A percentile compares a stretch with the other conserved stretches of the same genome.
phyloP scores from a whole-genome alignment of 2,329 filamentous ascomycete species.

The Sarocladium oryzae region DNA sequence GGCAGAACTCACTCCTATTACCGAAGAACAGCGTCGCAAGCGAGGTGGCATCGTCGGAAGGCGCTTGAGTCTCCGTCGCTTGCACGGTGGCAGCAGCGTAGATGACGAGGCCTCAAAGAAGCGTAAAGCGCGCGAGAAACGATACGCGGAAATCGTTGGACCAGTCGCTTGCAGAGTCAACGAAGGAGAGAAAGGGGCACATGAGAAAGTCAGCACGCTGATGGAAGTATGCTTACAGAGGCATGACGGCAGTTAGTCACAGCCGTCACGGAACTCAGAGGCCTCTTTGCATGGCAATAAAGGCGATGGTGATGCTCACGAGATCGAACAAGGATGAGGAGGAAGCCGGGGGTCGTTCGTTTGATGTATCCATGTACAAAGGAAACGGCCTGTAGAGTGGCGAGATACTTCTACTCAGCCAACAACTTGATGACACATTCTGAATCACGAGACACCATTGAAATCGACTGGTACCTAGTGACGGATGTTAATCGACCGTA shows the following conservation, averaged over 20 bases:
- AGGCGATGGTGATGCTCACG: background rate
- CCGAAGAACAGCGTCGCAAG: slow-evolving; percentile 19
- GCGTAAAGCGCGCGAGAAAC: slow-evolving; percentile 10
- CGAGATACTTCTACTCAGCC: too few relatives aligned
- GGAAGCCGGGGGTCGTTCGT: background rate
- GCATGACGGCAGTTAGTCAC: slow-evolving; percentile 8
- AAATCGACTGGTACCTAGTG: too few relatives aligned
- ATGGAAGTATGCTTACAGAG: slow-evolving; percentile 11
- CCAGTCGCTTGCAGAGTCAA: slow-evolving; percentile 10
- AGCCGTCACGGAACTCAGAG: background rate
- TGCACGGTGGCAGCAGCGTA: slow-evolving; percentile 8
- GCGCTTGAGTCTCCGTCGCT: slow-evolving; percentile 36
- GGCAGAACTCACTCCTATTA: slow-evolving; percentile 39
- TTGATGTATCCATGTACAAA: background rate
- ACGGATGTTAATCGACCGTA: too few relatives aligned
- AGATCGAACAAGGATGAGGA: background rate
- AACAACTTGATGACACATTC: too few relatives aligned
- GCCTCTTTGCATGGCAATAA: background rate
- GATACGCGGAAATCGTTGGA: slow-evolving; percentile 11
- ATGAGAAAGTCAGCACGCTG: slow-evolving; percentile 9
- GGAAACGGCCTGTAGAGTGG: background rate
- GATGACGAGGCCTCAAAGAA: slow-evolving; percentile 10
- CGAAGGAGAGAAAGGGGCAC: slow-evolving; percentile 9
- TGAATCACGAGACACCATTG: too few relatives aligned
- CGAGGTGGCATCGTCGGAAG: slow-evolving; percentile 32